Base-by-base conservation (phyloP, 2,329 filamentous ascomycete species). In the Zymoseptoria passerinii region DNA sequence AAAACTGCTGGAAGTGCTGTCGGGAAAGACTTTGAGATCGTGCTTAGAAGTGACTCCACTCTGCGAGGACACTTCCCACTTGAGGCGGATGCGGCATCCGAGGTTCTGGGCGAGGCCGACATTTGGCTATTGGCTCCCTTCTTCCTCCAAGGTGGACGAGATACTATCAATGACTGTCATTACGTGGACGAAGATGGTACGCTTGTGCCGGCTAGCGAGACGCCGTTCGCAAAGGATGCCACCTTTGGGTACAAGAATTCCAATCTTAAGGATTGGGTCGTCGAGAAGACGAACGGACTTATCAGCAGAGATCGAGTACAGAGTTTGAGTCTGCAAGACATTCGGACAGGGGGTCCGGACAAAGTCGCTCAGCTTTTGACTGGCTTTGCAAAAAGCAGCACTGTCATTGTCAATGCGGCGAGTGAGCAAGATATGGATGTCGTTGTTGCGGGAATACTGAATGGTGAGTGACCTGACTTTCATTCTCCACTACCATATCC, bases 61-160 rank as follows among this genome's bases (percentile, higher is more conserved):
- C 66, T 84, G 0, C 72, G 82, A 1, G 82, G 81, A 0, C 81
- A 84, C 53, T 83, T 83, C 29, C 82, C 81, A 0, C 69, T 81
- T 0, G 81, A 84, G 65, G 74, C 78, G 0, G 79, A 83, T 54
- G 79, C 78, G 0, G 78, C 76, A 44, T 44, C 35, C 58, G 69
- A 73, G 0, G 77, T 79, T 1, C 72, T 83, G 0, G 81, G 81
- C 0, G 67, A 72, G 1, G 74, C 76, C 0, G 79, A 83, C 61
- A 80, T 77, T 0, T 81, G 80, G 76, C 72, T 84, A 1, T 70
- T 85, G 0, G 80, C 80, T 0, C 82, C 82, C 0, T 84, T 84
- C 68, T 85, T 85, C 66, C 72, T 79, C 3, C 81, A 85, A 62
- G 83, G 82, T 5, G 82, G 82, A 0, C 68, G 82, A 2, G 80